Conservation (phyloP, 768 basidiomycete genomes). For the Leucosporidium yakuticum region DNA sequence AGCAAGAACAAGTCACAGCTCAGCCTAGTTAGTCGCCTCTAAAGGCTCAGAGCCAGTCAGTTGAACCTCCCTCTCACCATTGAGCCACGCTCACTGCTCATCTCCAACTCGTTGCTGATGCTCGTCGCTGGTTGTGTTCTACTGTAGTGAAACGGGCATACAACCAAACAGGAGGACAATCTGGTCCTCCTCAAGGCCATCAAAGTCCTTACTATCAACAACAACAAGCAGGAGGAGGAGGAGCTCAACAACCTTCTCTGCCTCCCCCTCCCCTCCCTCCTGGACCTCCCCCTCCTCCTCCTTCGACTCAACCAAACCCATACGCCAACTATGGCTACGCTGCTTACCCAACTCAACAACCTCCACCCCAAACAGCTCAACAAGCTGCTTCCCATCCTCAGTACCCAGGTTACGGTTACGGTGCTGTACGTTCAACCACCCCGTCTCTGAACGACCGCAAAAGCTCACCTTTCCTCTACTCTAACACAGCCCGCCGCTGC, state of each 20-base stretch:
- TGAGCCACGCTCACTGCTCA: no score
- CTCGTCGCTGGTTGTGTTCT: no score
- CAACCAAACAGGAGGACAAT: no score
- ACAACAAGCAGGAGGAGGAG: conserved; percentile 2
- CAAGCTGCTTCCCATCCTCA: conserved; percentile 33
- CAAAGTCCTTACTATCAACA: not conserved
- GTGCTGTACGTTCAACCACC: conserved; percentile 3
- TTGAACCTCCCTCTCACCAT: no score
- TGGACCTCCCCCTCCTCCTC: conserved; percentile 16
- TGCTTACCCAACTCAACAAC: conserved; percentile 38
- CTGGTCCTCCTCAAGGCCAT: no score
- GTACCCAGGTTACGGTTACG: conserved; percentile 37
- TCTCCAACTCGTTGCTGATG: no score
- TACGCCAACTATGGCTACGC: conserved; percentile 92
- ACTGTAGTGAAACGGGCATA: no score
- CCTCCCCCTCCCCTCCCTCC: conserved; percentile 16
- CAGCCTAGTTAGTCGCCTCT: no score
- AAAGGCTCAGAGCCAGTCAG: no score
- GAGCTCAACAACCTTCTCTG: no score
- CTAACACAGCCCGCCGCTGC: not conserved
- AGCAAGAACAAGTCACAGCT: no score
- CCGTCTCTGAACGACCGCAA: not conserved
- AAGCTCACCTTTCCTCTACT: not conserved
- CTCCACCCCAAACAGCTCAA: not conserved
- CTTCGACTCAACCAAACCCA: conserved; percentile 41